phyloP scores from a whole-genome alignment of 2,329 filamentous ascomycete genomes.

The Cladophialophora psammophila region DNA sequence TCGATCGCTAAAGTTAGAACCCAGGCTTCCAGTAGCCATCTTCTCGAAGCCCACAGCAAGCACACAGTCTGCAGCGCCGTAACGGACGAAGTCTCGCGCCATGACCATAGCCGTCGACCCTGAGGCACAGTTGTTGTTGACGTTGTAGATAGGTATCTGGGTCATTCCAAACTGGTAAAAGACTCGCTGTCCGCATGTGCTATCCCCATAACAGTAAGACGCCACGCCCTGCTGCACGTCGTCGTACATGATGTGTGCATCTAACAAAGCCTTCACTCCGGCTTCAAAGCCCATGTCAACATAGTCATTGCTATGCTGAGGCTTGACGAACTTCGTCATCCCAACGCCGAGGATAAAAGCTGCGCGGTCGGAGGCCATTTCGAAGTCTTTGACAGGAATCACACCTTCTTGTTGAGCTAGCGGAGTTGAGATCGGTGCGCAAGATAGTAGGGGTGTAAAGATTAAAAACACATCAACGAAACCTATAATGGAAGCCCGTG shows the following conservation, averaged over 20 bases:
- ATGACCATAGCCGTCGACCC: constrained; percentile 86
- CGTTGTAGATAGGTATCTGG: constrained; percentile 88
- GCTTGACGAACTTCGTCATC: constrained; percentile 75
- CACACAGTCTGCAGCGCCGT: constrained; percentile 83
- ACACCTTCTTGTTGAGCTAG: neutral
- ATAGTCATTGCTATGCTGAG: constrained; percentile 41
- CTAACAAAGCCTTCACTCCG: constrained; percentile 54
- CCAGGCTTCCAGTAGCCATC: constrained; percentile 88
- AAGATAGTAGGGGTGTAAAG: too few relatives aligned
- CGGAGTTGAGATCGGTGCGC: too few relatives aligned
- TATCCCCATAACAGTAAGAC: constrained; percentile 96
- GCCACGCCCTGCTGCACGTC: constrained; percentile 92
- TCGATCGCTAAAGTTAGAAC: constrained; percentile 82
- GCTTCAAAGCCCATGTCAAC: constrained; percentile 43
- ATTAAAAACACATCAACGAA: too few relatives aligned
- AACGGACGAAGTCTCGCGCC: constrained; percentile 76
- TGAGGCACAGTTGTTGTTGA: constrained; percentile 97
- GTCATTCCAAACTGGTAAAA: constrained; percentile 75
- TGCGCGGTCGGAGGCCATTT: neutral
- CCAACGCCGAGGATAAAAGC: constrained; percentile 64
- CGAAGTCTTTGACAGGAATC: neutral
- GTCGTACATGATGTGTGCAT: constrained; percentile 92
- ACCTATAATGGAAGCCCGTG: too few relatives aligned
- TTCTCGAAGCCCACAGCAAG: constrained; percentile 96
- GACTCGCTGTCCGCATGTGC: constrained; percentile 90